phyloP scores from a whole-genome alignment of 2,329 filamentous ascomycete species.

The Epichloe elymi region DNA sequence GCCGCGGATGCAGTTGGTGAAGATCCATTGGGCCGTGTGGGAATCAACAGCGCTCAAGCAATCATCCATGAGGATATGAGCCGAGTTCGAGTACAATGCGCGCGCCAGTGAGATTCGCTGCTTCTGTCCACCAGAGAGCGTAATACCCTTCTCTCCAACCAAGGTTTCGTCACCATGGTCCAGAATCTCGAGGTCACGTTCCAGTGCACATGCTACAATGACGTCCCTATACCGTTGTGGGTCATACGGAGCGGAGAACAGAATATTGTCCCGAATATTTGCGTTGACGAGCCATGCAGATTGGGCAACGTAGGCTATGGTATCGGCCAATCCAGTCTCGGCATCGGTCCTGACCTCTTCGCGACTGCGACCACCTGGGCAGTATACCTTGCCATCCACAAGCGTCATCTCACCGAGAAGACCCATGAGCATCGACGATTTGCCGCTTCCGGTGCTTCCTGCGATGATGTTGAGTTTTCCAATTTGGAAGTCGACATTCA shows the following conservation, averaged over 20 bases:
- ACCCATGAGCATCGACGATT: slow-evolving; percentile 92
- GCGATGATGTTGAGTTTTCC: slow-evolving; percentile 86
- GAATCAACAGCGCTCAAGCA: slow-evolving; percentile 94
- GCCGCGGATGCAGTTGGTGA: slow-evolving; percentile 80
- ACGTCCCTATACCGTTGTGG: slow-evolving; percentile 77
- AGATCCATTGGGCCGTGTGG: slow-evolving; percentile 96
- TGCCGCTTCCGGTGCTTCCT: slow-evolving; percentile 86
- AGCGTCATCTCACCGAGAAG: slow-evolving; percentile 92
- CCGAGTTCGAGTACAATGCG: slow-evolving; percentile 89
- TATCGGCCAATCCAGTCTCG: slow-evolving; percentile 77
- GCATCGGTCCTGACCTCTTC: slow-evolving; percentile 74
- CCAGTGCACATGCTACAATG: slow-evolving; percentile 78
- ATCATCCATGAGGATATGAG: slow-evolving; percentile 83
- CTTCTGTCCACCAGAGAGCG: slow-evolving; percentile 92
- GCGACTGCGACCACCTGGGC: slow-evolving; percentile 74
- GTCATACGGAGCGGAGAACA: slow-evolving; percentile 74
- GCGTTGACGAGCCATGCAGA: slow-evolving; percentile 95
- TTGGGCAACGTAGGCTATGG: slow-evolving; percentile 90
- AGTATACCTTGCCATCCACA: slow-evolving; percentile 64
- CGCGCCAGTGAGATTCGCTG: slow-evolving; percentile 94
- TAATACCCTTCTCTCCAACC: slow-evolving; percentile 95
- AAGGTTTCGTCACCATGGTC: slow-evolving; percentile 86
- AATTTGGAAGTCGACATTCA: slow-evolving; percentile 71
- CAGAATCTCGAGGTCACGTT: slow-evolving; percentile 83
- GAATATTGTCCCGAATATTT: slow-evolving; percentile 89